A percentile compares a stretch with the other conserved stretches of the same genome.
These are phyloP conservation scores for Mortierella claussenii DNA, from an alignment of 192 early-diverging fungal genomes.

Conservation along the genomic window DNA sequence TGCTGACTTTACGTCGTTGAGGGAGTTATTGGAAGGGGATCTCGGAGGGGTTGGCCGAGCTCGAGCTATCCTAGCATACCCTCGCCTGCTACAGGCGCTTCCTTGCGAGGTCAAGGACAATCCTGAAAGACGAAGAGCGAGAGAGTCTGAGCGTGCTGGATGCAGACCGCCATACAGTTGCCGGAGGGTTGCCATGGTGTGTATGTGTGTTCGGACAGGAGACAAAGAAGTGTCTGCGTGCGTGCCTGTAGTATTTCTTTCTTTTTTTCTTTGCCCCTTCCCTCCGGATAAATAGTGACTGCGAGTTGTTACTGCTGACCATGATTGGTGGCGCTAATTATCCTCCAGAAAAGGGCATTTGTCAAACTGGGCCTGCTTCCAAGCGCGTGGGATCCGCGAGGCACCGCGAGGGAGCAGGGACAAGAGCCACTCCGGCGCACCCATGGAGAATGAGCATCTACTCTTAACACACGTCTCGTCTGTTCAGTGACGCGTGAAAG, in stretches of 20 bases:
- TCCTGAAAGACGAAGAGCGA: conserved; percentile 10
- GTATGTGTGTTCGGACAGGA: not conserved
- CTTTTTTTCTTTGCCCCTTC: conserved; percentile 11
- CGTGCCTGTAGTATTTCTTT: not conserved
- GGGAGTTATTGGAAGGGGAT: not conserved
- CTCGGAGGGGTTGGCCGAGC: conserved; percentile 27
- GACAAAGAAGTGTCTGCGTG: not conserved
- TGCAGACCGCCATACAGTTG: not conserved
- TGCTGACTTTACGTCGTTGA: not conserved
- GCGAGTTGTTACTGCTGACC: not conserved
- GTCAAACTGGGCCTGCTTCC: too few species aligned
- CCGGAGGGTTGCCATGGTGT: conserved; percentile 3
- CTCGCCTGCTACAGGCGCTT: not conserved
- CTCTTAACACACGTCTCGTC: too few species aligned
- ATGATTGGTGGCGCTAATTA: conserved; percentile 7
- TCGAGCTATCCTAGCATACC: conserved; percentile 38
- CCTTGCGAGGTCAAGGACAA: not conserved
- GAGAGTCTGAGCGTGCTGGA: not conserved
- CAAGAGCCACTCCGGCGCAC: too few species aligned
- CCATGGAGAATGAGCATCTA: too few species aligned
- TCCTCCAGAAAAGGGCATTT: not conserved
- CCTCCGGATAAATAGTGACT: conserved; percentile 9
- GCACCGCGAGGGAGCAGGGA: too few species aligned
- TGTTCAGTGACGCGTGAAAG: too few species aligned
- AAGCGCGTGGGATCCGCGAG: too few species aligned